Evolutionary conservation across 1,139 yeast genomes (phyloP).

Genomic region (Pichia terricola): DNA sequence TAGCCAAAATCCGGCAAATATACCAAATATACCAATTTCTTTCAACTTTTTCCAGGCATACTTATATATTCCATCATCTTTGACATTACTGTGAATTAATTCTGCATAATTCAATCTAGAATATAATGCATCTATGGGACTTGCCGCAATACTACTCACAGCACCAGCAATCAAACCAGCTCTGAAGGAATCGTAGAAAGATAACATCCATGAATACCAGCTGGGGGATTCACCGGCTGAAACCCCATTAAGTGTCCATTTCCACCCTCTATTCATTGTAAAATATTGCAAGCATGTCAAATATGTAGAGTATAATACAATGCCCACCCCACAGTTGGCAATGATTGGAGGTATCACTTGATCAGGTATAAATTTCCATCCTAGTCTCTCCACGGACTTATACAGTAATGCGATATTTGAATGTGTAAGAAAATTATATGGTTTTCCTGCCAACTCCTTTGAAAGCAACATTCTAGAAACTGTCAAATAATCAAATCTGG

Average conservation of each 20-base stretch:
- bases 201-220: constrained; percentile 12
- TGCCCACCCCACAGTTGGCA: constrained; percentile 82
- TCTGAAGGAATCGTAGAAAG: constrained; percentile 38
- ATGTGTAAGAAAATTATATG: constrained; percentile 64
- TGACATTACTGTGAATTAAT: constrained; percentile 55
- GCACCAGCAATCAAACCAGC: constrained; percentile 86
- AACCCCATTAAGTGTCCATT: constrained; percentile 13
- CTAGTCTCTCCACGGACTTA: constrained; percentile 64
- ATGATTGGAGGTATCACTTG: constrained; percentile 77
- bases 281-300: constrained; percentile 39
- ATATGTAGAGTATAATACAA: constrained; percentile 76
- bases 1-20: constrained; percentile 79
- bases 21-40: constrained; percentile 74
- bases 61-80: constrained; percentile 48
- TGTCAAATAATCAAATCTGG: constrained; percentile 77
- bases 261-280: constrained; percentile 18
- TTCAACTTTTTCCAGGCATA: constrained; percentile 61
- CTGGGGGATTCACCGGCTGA: constrained; percentile 5
- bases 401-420: constrained; percentile 66
- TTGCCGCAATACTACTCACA: constrained; percentile 82
- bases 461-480: constrained; percentile 44
- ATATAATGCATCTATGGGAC: constrained; percentile 88
- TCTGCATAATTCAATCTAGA: constrained; percentile 74
- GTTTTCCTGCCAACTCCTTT: constrained; percentile 42
- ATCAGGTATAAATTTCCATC: constrained; percentile 83